Conservation (phyloP, 179 eudicot genomes). For the Corrigiola litoralis region DNA sequence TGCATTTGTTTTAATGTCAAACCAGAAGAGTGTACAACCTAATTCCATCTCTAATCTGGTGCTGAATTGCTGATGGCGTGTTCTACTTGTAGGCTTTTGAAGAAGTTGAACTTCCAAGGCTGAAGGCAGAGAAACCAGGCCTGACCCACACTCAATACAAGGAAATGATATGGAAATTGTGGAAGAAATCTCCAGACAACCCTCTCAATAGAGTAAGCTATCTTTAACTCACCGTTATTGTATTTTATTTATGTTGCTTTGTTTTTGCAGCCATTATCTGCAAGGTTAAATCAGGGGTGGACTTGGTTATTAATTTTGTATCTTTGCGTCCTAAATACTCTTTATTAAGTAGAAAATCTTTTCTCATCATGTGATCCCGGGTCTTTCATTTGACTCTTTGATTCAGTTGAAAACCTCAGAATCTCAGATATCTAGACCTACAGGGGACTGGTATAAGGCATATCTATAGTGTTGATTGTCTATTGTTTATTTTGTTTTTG, state of each 20-base stretch:
- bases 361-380: no score
- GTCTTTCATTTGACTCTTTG: no score
- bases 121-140: slow-evolving; percentile 94
- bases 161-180: slow-evolving; percentile 91
- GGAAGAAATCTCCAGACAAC: slow-evolving; percentile 99
- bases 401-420: no score
- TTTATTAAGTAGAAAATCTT: no score
- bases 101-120: slow-evolving; percentile 87
- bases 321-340: not conserved
- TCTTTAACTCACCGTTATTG: not conserved
- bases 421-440: no score
- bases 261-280: not conserved
- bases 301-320: no score
- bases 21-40: not conserved
- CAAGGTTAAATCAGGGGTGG: no score
- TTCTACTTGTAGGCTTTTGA: slow-evolving; percentile 65
- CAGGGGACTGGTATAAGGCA: no score
- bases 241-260: no score
- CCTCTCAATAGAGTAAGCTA: slow-evolving; percentile 83
- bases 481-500: no score
- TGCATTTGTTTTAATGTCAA: not conserved
- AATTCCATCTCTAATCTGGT: not conserved
- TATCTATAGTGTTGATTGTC: no score
- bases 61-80: not conserved
- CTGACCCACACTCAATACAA: slow-evolving; percentile 94